Evolutionary conservation across 2,329 filamentous ascomycete genomes (phyloP).

Genomic region (Paecilomyces dactylethromorphus): DNA sequence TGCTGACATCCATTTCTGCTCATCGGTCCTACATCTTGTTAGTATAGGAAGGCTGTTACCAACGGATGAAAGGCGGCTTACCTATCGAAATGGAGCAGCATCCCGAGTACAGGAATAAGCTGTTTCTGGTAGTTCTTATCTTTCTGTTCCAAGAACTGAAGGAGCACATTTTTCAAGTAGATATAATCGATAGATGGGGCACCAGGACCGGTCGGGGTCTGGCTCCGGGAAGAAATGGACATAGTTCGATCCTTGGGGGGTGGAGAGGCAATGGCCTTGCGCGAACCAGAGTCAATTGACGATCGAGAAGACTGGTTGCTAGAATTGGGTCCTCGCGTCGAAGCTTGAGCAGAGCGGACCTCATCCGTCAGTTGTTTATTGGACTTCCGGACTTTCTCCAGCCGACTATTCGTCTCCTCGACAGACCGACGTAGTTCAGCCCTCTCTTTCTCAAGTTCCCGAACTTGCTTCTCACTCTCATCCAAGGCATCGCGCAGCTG

Average conservation of each 20-base stretch:
- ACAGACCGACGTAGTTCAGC: slow-evolving; percentile 66
- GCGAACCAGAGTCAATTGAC: slow-evolving; percentile 50
- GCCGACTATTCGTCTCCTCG: slow-evolving; percentile 68
- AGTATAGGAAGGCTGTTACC: slow-evolving; percentile 1
- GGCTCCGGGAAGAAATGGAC: slow-evolving; percentile 25
- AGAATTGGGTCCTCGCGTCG: slow-evolving; percentile 32
- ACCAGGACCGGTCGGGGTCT: slow-evolving; percentile 28
- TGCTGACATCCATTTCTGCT: slow-evolving; percentile 79
- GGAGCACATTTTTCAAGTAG: slow-evolving; percentile 60
- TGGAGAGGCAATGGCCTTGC: slow-evolving; percentile 43
- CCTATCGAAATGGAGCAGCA: slow-evolving; percentile 61
- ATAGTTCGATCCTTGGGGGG: slow-evolving; percentile 30
- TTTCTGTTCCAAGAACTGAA: slow-evolving; percentile 61
- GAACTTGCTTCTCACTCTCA: slow-evolving; percentile 75
- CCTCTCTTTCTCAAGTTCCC: slow-evolving; percentile 77
- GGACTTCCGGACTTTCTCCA: slow-evolving; percentile 72
- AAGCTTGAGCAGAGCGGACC: slow-evolving; percentile 42
- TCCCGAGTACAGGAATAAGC: slow-evolving; percentile 58
- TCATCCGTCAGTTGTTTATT: slow-evolving; percentile 57
- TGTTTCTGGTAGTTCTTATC: slow-evolving; percentile 64
- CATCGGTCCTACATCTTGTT: slow-evolving; percentile 53
- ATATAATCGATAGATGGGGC: slow-evolving; percentile 49
- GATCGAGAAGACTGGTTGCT: slow-evolving; percentile 50
- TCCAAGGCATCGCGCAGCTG: slow-evolving; percentile 76
- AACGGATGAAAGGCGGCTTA: slow-evolving; percentile 25